A percentile compares a stretch with the other conserved stretches of the same genome.
Conservation (phyloP, 306 rosid species). For the Begonia fuchsioides region DNA sequence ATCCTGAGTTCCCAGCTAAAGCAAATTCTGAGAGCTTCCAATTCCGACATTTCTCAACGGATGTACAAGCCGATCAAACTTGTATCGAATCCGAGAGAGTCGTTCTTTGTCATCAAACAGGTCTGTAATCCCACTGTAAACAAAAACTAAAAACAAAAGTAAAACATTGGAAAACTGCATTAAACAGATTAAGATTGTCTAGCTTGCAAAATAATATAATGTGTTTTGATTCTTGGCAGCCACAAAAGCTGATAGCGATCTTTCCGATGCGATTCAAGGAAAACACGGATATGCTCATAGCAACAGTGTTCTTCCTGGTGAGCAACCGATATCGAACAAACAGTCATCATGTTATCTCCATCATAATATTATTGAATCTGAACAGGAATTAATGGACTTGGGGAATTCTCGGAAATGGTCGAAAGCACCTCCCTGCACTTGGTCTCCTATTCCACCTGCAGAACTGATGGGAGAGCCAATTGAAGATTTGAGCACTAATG, state of each 20-base stretch:
- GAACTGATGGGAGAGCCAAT: slow-evolving; percentile 74
- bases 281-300: slow-evolving; percentile 57
- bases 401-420: slow-evolving; percentile 70
- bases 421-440: slow-evolving; percentile 65
- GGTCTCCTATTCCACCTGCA: slow-evolving; percentile 97
- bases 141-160: too few relatives aligned
- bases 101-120: slow-evolving; percentile 79
- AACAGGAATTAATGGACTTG: slow-evolving; percentile 77
- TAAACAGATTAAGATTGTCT: slow-evolving; percentile 2
- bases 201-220: slow-evolving; percentile 7
- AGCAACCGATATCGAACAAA: slow-evolving; percentile 7
- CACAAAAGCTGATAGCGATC: slow-evolving; percentile 54
- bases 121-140: slow-evolving; percentile 22
- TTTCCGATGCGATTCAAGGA: slow-evolving; percentile 77
- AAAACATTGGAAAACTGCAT: too few relatives aligned
- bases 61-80: slow-evolving; percentile 66
- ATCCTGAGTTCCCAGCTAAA: slow-evolving; percentile 65
- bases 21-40: slow-evolving; percentile 51
- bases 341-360: background rate
- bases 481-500: slow-evolving; percentile 80
- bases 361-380: slow-evolving; percentile 4
- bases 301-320: slow-evolving; percentile 87
- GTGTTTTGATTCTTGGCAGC: slow-evolving; percentile 24
- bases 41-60: slow-evolving; percentile 36
- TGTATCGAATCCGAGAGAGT: slow-evolving; percentile 69